These are phyloP conservation scores for Clonostachys byssicola DNA, from an alignment of 2,329 filamentous ascomycete genomes.

Conservation along the genomic window DNA sequence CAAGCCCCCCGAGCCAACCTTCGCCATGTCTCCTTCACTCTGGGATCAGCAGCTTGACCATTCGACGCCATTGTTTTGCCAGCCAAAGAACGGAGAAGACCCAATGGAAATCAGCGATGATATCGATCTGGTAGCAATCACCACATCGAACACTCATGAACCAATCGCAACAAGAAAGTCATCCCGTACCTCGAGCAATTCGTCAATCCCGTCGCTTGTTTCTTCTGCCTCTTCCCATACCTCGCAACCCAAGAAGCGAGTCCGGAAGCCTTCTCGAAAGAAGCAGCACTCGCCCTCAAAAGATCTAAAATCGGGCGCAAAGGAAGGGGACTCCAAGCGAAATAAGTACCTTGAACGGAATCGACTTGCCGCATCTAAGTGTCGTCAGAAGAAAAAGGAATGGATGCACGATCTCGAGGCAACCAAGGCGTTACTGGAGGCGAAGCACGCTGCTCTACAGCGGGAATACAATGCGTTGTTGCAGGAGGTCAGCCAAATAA, in stretches of 20 bases:
- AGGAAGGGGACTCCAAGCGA: slow-evolving; percentile 35
- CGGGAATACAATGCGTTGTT: slow-evolving; percentile 35
- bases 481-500: slow-evolving; percentile 39
- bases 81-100: no score
- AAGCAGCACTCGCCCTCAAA: neutral
- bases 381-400: slow-evolving; percentile 62
- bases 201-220: slow-evolving; percentile 2
- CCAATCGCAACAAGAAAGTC: slow-evolving; percentile 7
- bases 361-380: slow-evolving; percentile 69
- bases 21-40: slow-evolving; percentile 1
- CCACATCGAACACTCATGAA: slow-evolving; percentile 3
- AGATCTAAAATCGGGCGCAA: slow-evolving; percentile 2
- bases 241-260: neutral
- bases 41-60: neutral
- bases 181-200: slow-evolving; percentile 7
- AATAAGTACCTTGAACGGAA: slow-evolving; percentile 65
- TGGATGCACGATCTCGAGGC: slow-evolving; percentile 47
- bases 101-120: neutral
- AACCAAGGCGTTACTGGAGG: slow-evolving; percentile 36
- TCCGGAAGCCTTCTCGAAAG: neutral
- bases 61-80: no score
- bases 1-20: neutral
- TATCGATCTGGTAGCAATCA: slow-evolving; percentile 1
- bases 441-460: slow-evolving; percentile 34
- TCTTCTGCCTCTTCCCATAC: slow-evolving; percentile 1